These are phyloP conservation scores for Gonium pectorale DNA, from an alignment of 139 green algal genomes.

Conservation along the genomic window DNA sequence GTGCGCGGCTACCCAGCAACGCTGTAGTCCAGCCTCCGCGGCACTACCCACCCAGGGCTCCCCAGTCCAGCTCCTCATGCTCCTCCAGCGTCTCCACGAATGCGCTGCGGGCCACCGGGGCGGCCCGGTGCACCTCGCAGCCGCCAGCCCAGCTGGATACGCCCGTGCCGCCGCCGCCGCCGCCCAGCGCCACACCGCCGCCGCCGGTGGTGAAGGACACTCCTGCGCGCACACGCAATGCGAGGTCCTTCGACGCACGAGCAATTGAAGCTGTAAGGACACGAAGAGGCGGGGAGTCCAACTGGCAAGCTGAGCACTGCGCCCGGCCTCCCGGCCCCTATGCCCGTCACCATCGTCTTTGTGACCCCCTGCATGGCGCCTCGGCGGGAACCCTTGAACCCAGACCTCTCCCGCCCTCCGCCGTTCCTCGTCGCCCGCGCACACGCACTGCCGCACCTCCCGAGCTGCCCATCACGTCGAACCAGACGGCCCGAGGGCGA, in stretches of 20 bases:
- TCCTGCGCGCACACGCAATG: no score
- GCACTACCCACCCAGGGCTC: neutral
- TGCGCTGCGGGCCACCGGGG: slow-evolving; percentile 49
- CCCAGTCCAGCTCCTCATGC: slow-evolving; percentile 32
- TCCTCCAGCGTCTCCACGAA: slow-evolving; percentile 65
- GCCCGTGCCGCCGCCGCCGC: neutral
- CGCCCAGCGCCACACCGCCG: neutral
- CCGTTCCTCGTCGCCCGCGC: no score
- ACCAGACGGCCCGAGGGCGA: slow-evolving; percentile 67
- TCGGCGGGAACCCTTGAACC: no score
- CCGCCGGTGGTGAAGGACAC: slow-evolving; percentile 27
- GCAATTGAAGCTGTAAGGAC: no score
- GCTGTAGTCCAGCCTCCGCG: neutral
- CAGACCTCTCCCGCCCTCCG: no score
- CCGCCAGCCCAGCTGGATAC: slow-evolving; percentile 60
- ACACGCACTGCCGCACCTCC: slow-evolving; percentile 61
- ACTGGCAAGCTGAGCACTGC: no score
- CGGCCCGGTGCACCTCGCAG: slow-evolving; percentile 58
- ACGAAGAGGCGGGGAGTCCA: no score
- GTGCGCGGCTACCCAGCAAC: neutral
- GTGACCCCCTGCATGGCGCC: no score
- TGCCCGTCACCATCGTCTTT: no score
- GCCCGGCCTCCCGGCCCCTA: no score
- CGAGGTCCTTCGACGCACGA: no score
- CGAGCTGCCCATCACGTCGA: slow-evolving; percentile 72